Base-by-base conservation (phyloP, 495 filamentous ascomycete genomes). In the Penicillium arizonense region DNA sequence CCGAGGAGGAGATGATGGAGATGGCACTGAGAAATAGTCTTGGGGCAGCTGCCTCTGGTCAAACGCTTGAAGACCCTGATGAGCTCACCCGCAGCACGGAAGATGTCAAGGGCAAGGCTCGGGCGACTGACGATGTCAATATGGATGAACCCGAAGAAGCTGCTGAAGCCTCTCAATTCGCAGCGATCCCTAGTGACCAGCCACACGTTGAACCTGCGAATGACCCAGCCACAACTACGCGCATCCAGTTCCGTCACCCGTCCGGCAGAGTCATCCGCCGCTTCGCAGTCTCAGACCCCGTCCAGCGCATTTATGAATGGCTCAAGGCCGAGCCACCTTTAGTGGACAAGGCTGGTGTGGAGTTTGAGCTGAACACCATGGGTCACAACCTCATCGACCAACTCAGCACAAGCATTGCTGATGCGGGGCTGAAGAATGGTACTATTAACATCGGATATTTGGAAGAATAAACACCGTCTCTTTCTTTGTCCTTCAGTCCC, bases 1-100 rank as follows among this genome's bases (percentile, higher is more conserved):
- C 90, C 0, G 94, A 98, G 61, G 92, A 97, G 57, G 91, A 98
- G 68, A 93, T 93, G 91, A 77, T 98, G 62, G 86, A 95, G 67
- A 83, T 96, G 78, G 94, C 95, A 0, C 69, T 98, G 71, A 82
- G 89, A 60, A 93, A 94, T 70, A 96, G 90, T 59, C 75, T 96
- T 4, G 84, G 52, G 38, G 63, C 67, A 4, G 65, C 52, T 18
- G 44, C 58, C 36, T 63, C 69, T 20, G 57, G 69, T 8, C 75
- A 44, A 58, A 78, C 63, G 61, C 69, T 52, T 44, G 77, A 76
- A 49, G 93, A 98, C 66, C 93, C 92, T 0, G 93, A 97, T 70
- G 86, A 87, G 28, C 73, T 96, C 52, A 97, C 94, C 2, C 84
- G 85, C 55, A 78, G 79, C 42, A 64, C 67, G 13, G 80, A 75